Conservation (phyloP, 495 filamentous ascomycete species). For the Penicillium flavigenum region DNA sequence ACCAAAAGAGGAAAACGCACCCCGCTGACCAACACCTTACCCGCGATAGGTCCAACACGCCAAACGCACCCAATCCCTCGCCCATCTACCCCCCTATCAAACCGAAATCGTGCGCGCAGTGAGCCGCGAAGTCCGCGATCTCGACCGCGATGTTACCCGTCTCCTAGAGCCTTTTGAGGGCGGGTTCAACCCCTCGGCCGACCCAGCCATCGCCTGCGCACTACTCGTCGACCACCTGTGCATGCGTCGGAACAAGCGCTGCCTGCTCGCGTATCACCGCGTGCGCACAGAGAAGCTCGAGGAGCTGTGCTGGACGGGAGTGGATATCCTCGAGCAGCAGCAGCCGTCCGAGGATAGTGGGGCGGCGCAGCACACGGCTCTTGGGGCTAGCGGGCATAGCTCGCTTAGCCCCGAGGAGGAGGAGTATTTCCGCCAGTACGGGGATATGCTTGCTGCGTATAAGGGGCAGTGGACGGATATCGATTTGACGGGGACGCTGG, state of each 20-base stretch:
- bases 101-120: conserved; percentile 86
- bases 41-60: conserved; percentile 81
- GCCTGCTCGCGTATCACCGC: conserved; percentile 90
- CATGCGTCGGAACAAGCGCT: conserved; percentile 95
- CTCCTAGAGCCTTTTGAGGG: conserved; percentile 80
- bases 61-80: conserved; percentile 87
- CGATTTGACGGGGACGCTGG: conserved; percentile 90
- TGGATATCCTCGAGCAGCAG: conserved; percentile 70
- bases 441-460: conserved; percentile 89
- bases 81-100: conserved; percentile 89
- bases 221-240: conserved; percentile 91
- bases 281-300: conserved; percentile 89
- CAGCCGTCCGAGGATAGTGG: conserved; percentile 33
- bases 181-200: conserved; percentile 78
- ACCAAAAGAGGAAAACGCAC: neutral
- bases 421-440: conserved; percentile 89
- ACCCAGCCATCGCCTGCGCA: conserved; percentile 81
- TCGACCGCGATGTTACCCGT: conserved; percentile 82
- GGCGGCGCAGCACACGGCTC: conserved; percentile 29
- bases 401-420: conserved; percentile 96
- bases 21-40: conserved; percentile 9
- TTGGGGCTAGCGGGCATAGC: conserved; percentile 53
- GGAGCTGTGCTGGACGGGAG: conserved; percentile 88
- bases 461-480: conserved; percentile 99
- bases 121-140: conserved; percentile 87